phyloP scores from a whole-genome alignment of 2,329 filamentous ascomycete genomes.

The Epichloe bromicola region DNA sequence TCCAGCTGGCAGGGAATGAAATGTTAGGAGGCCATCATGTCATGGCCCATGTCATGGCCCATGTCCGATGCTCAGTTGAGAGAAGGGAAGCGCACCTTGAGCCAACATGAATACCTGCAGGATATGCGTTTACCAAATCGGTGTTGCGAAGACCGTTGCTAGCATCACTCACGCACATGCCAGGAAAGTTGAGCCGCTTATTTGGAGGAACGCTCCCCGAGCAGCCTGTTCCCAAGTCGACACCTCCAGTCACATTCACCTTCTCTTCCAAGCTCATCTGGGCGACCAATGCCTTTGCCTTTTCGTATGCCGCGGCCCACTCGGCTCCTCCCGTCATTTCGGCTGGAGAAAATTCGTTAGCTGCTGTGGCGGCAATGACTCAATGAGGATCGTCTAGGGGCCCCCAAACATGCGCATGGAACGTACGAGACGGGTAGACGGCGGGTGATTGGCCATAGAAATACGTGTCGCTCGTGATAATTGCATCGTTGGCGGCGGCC shows the following conservation, averaged over 20 bases:
- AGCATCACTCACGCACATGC: slow-evolving; percentile 32
- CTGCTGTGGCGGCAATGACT: background rate
- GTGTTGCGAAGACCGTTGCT: slow-evolving; percentile 29
- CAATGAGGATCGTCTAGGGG: too few species aligned
- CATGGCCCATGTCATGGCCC: too few species aligned
- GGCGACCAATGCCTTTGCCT: slow-evolving; percentile 55
- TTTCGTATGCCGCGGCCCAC: slow-evolving; percentile 55
- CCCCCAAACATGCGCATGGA: background rate
- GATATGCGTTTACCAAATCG: slow-evolving; percentile 30
- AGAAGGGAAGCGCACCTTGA: slow-evolving; percentile 17
- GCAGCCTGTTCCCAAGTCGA: slow-evolving; percentile 38
- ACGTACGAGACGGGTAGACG: slow-evolving; percentile 38
- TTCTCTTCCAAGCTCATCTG: slow-evolving; percentile 68
- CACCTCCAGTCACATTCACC: slow-evolving; percentile 63
- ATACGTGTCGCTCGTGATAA: slow-evolving; percentile 24
- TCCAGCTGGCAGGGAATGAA: slow-evolving; percentile 37
- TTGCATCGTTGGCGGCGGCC: slow-evolving; percentile 11
- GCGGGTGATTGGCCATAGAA: slow-evolving; percentile 39
- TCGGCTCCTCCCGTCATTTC: slow-evolving; percentile 38
- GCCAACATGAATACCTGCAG: slow-evolving; percentile 27
- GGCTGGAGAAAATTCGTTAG: slow-evolving; percentile 18
- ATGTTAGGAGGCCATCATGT: too few species aligned
- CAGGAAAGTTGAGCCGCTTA: slow-evolving; percentile 26
- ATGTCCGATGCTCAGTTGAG: background rate
- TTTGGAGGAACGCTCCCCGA: slow-evolving; percentile 30